A percentile compares a stretch with the other conserved stretches of the same genome.
Evolutionary conservation across 2,329 filamentous ascomycete species (phyloP).

Genomic region (Periconia macrospinosa): DNA sequence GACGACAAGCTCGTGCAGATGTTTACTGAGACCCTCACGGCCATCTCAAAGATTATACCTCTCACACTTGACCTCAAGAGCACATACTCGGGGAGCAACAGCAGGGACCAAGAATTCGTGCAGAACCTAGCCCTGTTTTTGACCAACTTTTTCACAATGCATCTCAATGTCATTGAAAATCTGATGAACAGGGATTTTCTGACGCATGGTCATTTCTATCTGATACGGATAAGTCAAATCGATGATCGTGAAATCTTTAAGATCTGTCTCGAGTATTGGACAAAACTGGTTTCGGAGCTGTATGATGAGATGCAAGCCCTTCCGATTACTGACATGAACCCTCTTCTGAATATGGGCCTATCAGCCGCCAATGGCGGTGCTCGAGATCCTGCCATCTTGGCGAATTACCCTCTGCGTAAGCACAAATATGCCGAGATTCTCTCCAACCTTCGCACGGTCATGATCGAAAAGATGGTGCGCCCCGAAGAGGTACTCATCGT

Average conservation of each 20-base stretch:
- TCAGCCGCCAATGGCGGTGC: constrained; percentile 74
- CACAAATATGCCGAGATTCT: constrained; percentile 97
- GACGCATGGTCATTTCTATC: constrained; percentile 94
- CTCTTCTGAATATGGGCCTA: constrained; percentile 77
- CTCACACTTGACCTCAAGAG: constrained; percentile 85
- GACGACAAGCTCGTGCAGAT: constrained; percentile 96
- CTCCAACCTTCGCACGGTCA: constrained; percentile 91
- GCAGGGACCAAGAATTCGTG: constrained; percentile 94
- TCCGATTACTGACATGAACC: constrained; percentile 90
- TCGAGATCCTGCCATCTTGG: constrained; percentile 79
- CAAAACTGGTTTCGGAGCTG: constrained; percentile 94
- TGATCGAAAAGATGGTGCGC: constrained; percentile 99
- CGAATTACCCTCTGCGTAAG: constrained; percentile 91
- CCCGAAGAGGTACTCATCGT: constrained; percentile 98
- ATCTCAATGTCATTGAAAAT: constrained; percentile 91
- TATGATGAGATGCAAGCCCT: constrained; percentile 99
- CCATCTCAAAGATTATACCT: constrained; percentile 91
- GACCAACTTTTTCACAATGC: constrained; percentile 94
- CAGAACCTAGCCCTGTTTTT: constrained; percentile 95
- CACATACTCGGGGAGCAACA: constrained; percentile 89
- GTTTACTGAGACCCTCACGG: constrained; percentile 96
- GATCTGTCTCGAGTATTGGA: constrained; percentile 99
- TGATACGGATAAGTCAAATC: constrained; percentile 97
- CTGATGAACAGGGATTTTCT: constrained; percentile 94
- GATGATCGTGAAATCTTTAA: constrained; percentile 99